Evolutionary conservation across 2,329 filamentous ascomycete genomes (phyloP).

Genomic region (Aspergillus jensenii): DNA sequence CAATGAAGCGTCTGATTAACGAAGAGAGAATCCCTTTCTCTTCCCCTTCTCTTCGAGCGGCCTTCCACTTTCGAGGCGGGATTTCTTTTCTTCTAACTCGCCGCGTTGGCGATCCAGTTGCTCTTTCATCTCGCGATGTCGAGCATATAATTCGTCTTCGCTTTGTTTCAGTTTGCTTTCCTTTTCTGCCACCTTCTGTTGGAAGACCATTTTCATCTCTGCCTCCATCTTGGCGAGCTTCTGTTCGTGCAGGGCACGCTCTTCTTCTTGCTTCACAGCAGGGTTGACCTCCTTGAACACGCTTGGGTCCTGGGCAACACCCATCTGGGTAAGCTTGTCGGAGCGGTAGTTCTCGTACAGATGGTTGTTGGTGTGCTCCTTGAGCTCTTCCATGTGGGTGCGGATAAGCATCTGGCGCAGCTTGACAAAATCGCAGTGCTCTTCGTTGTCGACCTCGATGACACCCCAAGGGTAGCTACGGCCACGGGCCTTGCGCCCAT

Average conservation of each 20-base stretch:
- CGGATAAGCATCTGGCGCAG: conserved; percentile 99
- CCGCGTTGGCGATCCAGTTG: conserved; percentile 91
- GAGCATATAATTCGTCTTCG: conserved; percentile 96
- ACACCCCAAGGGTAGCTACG: conserved; percentile 97
- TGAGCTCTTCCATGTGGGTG: conserved; percentile 99
- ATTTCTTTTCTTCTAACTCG: conserved; percentile 98
- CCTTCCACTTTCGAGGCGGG: conserved; percentile 88
- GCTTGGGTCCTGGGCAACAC: conserved; percentile 95
- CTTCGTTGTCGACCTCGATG: conserved; percentile 99
- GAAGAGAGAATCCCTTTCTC: conserved; percentile 99
- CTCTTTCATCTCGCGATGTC: conserved; percentile 99
- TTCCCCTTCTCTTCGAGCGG: conserved; percentile 97
- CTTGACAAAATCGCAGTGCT: conserved; percentile 99
- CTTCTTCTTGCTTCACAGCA: conserved; percentile 99
- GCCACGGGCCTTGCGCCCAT: conserved; percentile 93
- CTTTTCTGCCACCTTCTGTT: conserved; percentile 99
- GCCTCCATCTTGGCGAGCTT: conserved; percentile 99
- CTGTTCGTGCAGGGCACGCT: conserved; percentile 96
- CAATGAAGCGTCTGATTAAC: conserved; percentile 56
- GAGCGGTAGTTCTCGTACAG: conserved; percentile 99
- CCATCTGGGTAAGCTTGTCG: conserved; percentile 98
- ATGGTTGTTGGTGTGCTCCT: conserved; percentile 99
- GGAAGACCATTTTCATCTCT: conserved; percentile 99
- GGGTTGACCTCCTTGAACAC: conserved; percentile 99
- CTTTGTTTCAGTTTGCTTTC: conserved; percentile 99